Conservation (phyloP, 257 asterid genomes). For the Fraxinus americana region DNA sequence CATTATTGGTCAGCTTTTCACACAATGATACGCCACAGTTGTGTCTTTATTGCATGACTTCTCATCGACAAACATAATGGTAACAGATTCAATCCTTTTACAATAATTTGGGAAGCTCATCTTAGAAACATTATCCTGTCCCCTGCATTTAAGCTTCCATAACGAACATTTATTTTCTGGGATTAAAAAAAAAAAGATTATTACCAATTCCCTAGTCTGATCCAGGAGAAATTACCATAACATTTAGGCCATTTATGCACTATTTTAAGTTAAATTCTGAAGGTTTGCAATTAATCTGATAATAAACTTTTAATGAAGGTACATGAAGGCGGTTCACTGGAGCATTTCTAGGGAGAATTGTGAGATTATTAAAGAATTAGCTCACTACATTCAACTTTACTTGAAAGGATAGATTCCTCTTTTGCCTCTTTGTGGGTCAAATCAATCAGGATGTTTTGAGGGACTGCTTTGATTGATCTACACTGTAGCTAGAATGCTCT, state of each 20-base stretch:
- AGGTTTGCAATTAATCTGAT: background rate
- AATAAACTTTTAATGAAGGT: background rate
- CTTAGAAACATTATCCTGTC: background rate
- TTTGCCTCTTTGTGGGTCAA: background rate
- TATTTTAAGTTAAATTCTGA: background rate
- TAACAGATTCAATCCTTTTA: background rate
- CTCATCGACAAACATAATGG: background rate
- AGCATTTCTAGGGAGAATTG: background rate
- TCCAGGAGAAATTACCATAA: background rate
- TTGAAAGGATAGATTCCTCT: background rate
- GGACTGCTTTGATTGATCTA: background rate
- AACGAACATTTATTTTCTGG: background rate
- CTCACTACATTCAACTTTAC: background rate
- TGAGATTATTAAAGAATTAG: background rate
- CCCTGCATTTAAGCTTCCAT: background rate
- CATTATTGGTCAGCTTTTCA: background rate
- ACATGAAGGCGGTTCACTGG: background rate
- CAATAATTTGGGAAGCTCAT: background rate
- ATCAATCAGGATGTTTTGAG: background rate
- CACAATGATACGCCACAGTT: background rate
- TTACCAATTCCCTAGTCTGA: background rate
- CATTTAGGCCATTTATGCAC: background rate
- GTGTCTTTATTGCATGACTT: background rate
- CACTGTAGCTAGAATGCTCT: background rate
- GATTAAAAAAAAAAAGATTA: background rate